Evolutionary conservation across 2,329 filamentous ascomycete genomes (phyloP).

Genomic region (Pestalotiopsis sp.): DNA sequence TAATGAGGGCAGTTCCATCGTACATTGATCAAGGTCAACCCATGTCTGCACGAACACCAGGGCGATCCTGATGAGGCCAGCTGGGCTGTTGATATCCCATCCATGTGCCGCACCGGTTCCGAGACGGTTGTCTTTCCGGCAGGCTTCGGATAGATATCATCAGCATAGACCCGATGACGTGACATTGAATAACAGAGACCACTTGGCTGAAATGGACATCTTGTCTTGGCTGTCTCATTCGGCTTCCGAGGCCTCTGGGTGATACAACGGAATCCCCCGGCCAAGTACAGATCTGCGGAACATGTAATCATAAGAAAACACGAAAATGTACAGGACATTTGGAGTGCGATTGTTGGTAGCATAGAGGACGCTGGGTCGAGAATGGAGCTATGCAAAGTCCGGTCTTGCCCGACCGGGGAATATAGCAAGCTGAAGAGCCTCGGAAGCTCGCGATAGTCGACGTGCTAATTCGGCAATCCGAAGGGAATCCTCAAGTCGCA

Average conservation of each 20-base stretch:
- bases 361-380: background rate
- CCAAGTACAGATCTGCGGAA: background rate
- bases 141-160: background rate
- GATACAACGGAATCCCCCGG: conserved; percentile 2
- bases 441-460: conserved; percentile 8
- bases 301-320: background rate
- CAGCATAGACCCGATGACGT: background rate
- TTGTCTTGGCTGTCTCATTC: background rate
- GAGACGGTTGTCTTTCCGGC: background rate
- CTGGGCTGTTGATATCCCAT: background rate
- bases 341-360: background rate
- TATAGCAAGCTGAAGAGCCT: background rate
- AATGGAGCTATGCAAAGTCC: background rate
- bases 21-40: background rate
- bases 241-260: background rate
- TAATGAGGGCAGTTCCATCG: no score
- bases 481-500: background rate
- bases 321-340: conserved; percentile 1
- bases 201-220: background rate
- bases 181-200: background rate
- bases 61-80: background rate
- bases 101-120: background rate
- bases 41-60: background rate
- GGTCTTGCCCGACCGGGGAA: conserved; percentile 5
- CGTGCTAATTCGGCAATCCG: background rate